These are phyloP conservation scores for Jacaranda mimosifolia DNA, from an alignment of 257 asterid genomes.

Conservation along the genomic window DNA sequence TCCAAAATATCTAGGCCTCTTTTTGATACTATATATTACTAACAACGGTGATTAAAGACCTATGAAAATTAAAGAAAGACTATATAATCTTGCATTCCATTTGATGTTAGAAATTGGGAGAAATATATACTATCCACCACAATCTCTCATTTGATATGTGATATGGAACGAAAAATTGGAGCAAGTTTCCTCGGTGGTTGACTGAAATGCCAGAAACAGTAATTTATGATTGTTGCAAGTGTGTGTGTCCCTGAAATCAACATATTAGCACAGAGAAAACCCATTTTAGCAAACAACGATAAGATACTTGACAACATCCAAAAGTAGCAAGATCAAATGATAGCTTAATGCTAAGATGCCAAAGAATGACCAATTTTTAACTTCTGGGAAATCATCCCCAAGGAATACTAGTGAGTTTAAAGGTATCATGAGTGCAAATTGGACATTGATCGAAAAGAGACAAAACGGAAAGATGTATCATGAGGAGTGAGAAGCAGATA, in stretches of 20 bases:
- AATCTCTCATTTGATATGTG: no score
- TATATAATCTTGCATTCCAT: no score
- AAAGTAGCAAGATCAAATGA: slow-evolving; percentile 15
- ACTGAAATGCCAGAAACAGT: no score
- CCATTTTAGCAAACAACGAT: not conserved
- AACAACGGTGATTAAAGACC: no score
- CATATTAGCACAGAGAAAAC: not conserved
- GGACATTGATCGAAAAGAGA: not conserved
- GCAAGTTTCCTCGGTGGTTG: no score
- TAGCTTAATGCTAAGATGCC: not conserved
- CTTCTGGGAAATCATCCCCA: not conserved
- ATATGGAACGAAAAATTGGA: no score
- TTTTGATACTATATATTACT: no score
- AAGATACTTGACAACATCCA: slow-evolving; percentile 13
- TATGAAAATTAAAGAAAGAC: no score
- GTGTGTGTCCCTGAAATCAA: not conserved
- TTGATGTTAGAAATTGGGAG: no score
- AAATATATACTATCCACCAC: no score
- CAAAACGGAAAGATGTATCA: slow-evolving; percentile 19
- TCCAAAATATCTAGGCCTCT: no score
- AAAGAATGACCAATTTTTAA: slow-evolving; percentile 14
- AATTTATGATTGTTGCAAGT: no score
- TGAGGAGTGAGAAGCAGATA: slow-evolving; percentile 64
- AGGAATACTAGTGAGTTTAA: not conserved
- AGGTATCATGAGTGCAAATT: not conserved